Evolutionary conservation across 495 filamentous ascomycete species (phyloP).

Genomic region (Xylaria palmicola): DNA sequence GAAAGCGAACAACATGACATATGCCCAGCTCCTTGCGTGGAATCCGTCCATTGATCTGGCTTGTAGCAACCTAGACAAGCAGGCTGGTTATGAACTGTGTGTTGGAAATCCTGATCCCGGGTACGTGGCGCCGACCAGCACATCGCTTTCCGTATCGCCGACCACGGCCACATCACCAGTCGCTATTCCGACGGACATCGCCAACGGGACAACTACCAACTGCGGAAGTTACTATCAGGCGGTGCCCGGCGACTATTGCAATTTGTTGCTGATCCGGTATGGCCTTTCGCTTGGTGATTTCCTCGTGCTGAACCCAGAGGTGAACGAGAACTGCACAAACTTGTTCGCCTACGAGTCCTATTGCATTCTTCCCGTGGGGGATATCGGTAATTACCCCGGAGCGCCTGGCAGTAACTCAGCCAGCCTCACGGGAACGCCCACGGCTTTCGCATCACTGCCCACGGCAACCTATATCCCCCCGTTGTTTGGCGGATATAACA

Average conservation of each 20-base stretch:
- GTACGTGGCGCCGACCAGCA: not conserved
- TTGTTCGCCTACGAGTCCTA: not conserved
- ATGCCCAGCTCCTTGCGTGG: not conserved
- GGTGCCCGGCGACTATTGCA: not conserved
- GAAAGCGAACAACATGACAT: not conserved
- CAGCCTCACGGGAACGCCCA: no score
- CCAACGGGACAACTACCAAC: not conserved
- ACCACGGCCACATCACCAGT: not conserved
- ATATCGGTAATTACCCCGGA: not conserved
- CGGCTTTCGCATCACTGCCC: no score
- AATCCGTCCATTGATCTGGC: not conserved
- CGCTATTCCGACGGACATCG: not conserved
- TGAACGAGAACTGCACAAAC: not conserved
- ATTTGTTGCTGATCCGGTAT: not conserved
- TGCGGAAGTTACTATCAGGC: not conserved
- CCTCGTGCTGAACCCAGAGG: not conserved
- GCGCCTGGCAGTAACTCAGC: no score
- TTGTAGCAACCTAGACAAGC: not conserved
- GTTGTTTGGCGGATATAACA: no score
- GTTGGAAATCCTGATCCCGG: not conserved
- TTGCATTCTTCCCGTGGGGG: not conserved
- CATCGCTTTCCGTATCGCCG: not conserved
- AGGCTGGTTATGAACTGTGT: conserved; percentile 8
- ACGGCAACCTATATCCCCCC: no score
- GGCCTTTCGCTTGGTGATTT: not conserved